These are phyloP conservation scores for Candida gorgasii DNA, from an alignment of 805 yeast species.

Conservation along the genomic window DNA sequence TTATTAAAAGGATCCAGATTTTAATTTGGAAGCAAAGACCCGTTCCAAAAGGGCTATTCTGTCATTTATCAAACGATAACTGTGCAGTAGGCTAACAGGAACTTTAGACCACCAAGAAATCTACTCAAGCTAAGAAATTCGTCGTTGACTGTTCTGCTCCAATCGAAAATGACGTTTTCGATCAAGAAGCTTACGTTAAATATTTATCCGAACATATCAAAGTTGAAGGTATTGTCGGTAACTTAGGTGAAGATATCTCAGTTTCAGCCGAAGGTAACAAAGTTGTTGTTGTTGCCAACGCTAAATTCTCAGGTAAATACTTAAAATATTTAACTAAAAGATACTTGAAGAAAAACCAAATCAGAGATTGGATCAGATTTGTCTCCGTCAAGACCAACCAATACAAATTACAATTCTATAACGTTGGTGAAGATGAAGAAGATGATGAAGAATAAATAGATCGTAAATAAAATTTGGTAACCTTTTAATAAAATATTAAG, in stretches of 20 bases:
- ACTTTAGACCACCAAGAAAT: slow-evolving; percentile 68
- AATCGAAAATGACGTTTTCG: slow-evolving; percentile 95
- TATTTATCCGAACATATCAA: slow-evolving; percentile 99
- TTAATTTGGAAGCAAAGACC: slow-evolving; percentile 23
- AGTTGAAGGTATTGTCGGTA: slow-evolving; percentile 94
- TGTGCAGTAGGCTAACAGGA: slow-evolving; percentile 76
- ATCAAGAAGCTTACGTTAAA: slow-evolving; percentile 96
- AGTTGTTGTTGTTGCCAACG: slow-evolving; percentile 84
- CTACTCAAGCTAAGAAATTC: slow-evolving; percentile 79
- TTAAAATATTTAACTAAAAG: slow-evolving; percentile 99
- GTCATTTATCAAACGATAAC: slow-evolving; percentile 37
- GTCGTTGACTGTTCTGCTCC: slow-evolving; percentile 96
- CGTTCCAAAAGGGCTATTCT: slow-evolving; percentile 49
- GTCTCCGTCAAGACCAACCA: slow-evolving; percentile 93
- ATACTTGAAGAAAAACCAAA: slow-evolving; percentile 99
- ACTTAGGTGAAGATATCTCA: slow-evolving; percentile 93
- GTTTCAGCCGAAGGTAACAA: slow-evolving; percentile 84
- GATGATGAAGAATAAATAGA: slow-evolving; percentile 76
- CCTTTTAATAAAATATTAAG: slow-evolving; percentile 8
- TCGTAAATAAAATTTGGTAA: neutral
- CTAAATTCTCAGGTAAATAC: slow-evolving; percentile 99
- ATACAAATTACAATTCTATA: slow-evolving; percentile 98
- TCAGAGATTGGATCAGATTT: slow-evolving; percentile 99
- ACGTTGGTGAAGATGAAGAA: slow-evolving; percentile 91
- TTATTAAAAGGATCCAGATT: slow-evolving; percentile 2